A percentile compares a stretch with the other conserved stretches of the same genome.
Evolutionary conservation across 495 filamentous ascomycete genomes (phyloP).

Genomic region (Neurospora sp.): DNA sequence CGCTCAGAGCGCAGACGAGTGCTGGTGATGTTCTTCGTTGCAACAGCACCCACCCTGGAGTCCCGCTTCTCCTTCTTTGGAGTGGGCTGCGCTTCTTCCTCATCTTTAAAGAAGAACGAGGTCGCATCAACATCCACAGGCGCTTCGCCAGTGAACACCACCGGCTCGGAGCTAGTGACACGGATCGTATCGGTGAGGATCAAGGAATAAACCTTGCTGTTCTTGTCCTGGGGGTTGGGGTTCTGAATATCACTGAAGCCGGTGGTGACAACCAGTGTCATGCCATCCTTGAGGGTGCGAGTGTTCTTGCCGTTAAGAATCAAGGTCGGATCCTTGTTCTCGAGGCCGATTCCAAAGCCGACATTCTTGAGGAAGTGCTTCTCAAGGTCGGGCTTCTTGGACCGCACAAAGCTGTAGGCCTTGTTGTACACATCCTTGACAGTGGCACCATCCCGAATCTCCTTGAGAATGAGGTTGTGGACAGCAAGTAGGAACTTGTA

Average conservation of each 20-base stretch:
- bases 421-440: conserved; percentile 90
- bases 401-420: conserved; percentile 61
- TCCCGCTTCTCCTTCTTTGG: conserved; percentile 77
- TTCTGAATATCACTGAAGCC: conserved; percentile 85
- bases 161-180: conserved; percentile 62
- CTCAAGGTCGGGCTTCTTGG: conserved; percentile 89
- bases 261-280: conserved; percentile 84
- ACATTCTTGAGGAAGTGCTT: conserved; percentile 86
- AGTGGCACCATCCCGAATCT: conserved; percentile 75
- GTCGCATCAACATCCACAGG: conserved; percentile 82
- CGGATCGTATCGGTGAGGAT: conserved; percentile 89
- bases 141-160: conserved; percentile 87
- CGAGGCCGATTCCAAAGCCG: conserved; percentile 85
- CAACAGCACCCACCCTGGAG: conserved; percentile 68
- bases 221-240: conserved; percentile 69
- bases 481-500: conserved; percentile 86
- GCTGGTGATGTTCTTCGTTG: conserved; percentile 85
- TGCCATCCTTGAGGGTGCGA: conserved; percentile 79
- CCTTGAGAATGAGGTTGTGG: conserved; percentile 78
- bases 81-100: conserved; percentile 57
- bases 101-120: conserved; percentile 95
- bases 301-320: conserved; percentile 76
- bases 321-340: conserved; percentile 72
- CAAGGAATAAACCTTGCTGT: conserved; percentile 77
- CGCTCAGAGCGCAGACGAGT: conserved; percentile 89